Evolutionary conservation across 2,329 filamentous ascomycete genomes (phyloP), one percentile per base, ranked within the genome.

Genomic region (Fusarium nisikadoi): DNA sequence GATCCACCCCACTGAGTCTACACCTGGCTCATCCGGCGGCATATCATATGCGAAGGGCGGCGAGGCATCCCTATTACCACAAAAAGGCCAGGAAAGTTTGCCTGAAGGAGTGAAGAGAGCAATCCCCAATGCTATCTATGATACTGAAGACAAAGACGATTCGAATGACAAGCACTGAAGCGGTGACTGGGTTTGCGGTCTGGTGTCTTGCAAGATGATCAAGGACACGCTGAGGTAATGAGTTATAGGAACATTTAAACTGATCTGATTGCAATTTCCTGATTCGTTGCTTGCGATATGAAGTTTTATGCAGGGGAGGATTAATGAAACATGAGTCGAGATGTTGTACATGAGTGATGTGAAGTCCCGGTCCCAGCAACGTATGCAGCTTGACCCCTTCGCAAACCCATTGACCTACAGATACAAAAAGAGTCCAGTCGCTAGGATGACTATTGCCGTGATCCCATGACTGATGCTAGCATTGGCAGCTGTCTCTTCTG

Each of bases 21-120:
- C 70, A 4, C 61, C 67, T 12, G 70, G 62, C 2, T 65, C 75
- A 42, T 72, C 69, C 1, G 71, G 66, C 16, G 68, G 69, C 17
- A 53, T 69, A 19, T 62, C 74, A 3, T 74, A 78, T 11, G 71
- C 74, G 3, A 75, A 75, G 36, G 65, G 60, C 3, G 66, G 71
- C 1, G 42, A 67, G 3, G 67, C 70, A 16, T 78, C 76, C 5
- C 60, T 74, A 1, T 46, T 77, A 13, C 74, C 76, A 3, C 55
- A 73, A 49, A 77, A 77, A 45, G 16, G 72, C 0, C 76, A 78
- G 53, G 69, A 78, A 62, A 71, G 57, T 23, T 23, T 78, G 6
- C 73, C 76, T 1, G 73, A 77, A 46, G 62, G 67, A 6, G 27
- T 77, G 13, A 72, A 76, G 42, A 49, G 69, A 17, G 76, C 72